Evolutionary conservation across 352 stramenopile genomes (phyloP).

Genomic region (Poterioochromonas sp.): DNA sequence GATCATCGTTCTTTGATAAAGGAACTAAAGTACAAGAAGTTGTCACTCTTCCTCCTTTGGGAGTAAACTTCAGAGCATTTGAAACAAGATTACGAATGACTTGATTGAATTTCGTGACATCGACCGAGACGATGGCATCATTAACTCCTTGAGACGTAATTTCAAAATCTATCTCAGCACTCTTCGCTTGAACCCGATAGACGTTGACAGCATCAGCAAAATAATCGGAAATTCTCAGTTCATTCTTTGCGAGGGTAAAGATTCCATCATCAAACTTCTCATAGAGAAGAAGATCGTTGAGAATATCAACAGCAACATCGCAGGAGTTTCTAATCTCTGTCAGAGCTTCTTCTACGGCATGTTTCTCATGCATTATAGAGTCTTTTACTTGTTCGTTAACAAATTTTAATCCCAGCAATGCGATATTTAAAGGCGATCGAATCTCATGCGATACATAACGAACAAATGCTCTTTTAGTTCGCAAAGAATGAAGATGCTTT

Average conservation of each 20-base stretch:
- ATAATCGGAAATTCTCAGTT: not conserved
- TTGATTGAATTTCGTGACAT: not conserved
- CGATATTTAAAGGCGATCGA: conserved; percentile 1
- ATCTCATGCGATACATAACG: conserved; percentile 25
- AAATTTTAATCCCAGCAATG: not conserved
- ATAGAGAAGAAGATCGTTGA: conserved; percentile 24
- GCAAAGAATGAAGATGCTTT: not conserved
- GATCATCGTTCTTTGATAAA: too few relatives aligned
- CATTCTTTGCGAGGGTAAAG: not conserved
- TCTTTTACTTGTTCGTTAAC: not conserved
- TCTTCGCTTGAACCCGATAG: not conserved
- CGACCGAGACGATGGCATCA: too few relatives aligned
- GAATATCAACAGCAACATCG: not conserved
- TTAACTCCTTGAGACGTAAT: too few relatives aligned
- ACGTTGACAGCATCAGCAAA: not conserved
- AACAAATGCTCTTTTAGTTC: not conserved
- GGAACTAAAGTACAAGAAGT: too few relatives aligned
- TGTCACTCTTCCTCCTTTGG: not conserved
- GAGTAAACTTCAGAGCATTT: conserved; percentile 20
- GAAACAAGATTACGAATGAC: conserved; percentile 6
- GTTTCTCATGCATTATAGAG: not conserved
- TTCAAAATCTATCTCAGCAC: not conserved
- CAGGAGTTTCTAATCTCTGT: not conserved
- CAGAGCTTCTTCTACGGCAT: not conserved
- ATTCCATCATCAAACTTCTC: conserved; percentile 25